Conservation (phyloP, 2,329 filamentous ascomycete genomes). For the Cryphonectria nitschkei region DNA sequence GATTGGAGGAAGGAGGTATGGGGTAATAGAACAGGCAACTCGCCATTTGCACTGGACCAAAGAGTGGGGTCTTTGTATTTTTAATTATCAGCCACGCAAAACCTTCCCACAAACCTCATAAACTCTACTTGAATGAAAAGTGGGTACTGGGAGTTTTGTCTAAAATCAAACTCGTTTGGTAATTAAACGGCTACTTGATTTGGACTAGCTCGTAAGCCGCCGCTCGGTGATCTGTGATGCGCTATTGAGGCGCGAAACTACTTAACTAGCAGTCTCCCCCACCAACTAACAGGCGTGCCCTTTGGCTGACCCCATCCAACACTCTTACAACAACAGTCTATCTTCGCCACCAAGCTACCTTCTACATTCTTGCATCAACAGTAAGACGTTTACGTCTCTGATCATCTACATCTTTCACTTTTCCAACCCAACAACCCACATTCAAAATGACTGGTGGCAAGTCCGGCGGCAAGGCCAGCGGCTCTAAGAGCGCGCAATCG, state of each 20-base stretch:
- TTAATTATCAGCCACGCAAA: no score
- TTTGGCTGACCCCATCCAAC: conserved; percentile 39
- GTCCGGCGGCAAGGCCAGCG: conserved; percentile 99
- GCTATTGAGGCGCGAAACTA: conserved; percentile 54
- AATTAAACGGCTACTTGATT: neutral
- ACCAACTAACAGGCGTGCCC: conserved; percentile 38
- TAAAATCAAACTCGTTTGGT: no score
- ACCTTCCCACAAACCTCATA: no score
- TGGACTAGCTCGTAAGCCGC: conserved; percentile 23
- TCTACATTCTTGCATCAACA: conserved; percentile 37
- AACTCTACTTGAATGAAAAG: no score
- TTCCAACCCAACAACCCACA: conserved; percentile 39
- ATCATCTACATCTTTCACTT: conserved; percentile 29
- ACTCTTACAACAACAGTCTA: conserved; percentile 31
- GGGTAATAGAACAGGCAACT: neutral
- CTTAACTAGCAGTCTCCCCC: conserved; percentile 56
- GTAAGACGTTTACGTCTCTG: conserved; percentile 30
- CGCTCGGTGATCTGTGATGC: conserved; percentile 46
- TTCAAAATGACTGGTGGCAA: conserved; percentile 99
- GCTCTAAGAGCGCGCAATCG: conserved; percentile 99
- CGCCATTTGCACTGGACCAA: no score
- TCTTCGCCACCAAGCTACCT: conserved; percentile 32
- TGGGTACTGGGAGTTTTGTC: no score
- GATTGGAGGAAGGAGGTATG: conserved; percentile 24
- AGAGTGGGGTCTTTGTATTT: no score